phyloP scores from a whole-genome alignment of 2,329 filamentous ascomycete genomes.

The Talaromyces atroroseus region DNA sequence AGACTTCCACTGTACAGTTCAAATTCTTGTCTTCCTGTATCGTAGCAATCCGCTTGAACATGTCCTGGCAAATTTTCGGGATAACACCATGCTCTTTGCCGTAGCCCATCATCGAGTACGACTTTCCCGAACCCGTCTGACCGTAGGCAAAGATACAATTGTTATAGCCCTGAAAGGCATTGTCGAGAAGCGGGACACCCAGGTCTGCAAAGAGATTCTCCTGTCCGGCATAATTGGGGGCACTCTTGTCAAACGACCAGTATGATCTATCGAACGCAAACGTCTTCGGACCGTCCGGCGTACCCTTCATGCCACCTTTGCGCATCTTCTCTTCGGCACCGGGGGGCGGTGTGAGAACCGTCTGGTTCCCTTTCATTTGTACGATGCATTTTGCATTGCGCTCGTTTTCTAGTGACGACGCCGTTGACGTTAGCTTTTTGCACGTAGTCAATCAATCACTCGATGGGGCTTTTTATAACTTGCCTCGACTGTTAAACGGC shows the following conservation, averaged over 20 bases:
- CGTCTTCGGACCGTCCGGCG: conserved; percentile 65
- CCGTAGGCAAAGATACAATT: conserved; percentile 99
- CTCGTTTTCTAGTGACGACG: conserved; percentile 67
- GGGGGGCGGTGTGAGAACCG: conserved; percentile 70
- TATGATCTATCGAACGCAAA: conserved; percentile 98
- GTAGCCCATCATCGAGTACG: conserved; percentile 99
- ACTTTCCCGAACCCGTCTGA: conserved; percentile 97
- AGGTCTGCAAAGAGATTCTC: conserved; percentile 83
- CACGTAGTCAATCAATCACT: neutral
- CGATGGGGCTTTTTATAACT: conserved; percentile 18
- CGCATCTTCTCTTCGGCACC: conserved; percentile 50
- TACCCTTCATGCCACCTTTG: conserved; percentile 55
- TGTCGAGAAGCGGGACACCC: conserved; percentile 85
- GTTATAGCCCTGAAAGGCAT: conserved; percentile 97
- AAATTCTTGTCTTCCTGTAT: conserved; percentile 70
- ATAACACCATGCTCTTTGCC: conserved; percentile 94
- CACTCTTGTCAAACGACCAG: conserved; percentile 89
- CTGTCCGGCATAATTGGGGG: conserved; percentile 80
- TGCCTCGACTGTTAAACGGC: conserved; percentile 94
- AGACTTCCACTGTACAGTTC: conserved; percentile 92
- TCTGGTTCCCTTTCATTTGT: conserved; percentile 91
- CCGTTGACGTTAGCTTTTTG: neutral
- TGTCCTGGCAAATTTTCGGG: conserved; percentile 92
- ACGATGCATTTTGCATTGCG: conserved; percentile 94
- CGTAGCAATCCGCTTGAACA: conserved; percentile 79